phyloP scores from a whole-genome alignment of 2,329 filamentous ascomycete genomes.

The Mycosphaerella sp. region DNA sequence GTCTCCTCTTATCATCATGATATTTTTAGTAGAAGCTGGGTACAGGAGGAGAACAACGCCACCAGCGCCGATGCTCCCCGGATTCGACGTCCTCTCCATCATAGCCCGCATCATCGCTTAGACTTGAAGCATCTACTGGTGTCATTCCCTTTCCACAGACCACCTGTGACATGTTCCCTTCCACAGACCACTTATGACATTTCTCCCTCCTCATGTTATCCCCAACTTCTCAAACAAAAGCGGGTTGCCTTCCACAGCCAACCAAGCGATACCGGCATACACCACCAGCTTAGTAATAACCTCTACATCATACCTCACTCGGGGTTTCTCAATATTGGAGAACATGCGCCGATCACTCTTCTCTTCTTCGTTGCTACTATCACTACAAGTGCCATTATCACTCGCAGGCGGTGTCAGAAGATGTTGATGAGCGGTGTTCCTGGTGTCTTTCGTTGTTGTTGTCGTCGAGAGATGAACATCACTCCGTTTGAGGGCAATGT shows the following conservation, averaged over 20 bases:
- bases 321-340: slow-evolving; percentile 71
- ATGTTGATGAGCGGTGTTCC: slow-evolving; percentile 31
- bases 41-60: too few species aligned
- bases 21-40: too few species aligned
- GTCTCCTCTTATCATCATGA: too few species aligned
- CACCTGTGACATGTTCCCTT: too few species aligned
- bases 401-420: slow-evolving; percentile 32
- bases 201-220: slow-evolving; percentile 12
- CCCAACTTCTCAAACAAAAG: slow-evolving; percentile 51
- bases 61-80: too few species aligned
- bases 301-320: slow-evolving; percentile 96
- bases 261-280: slow-evolving; percentile 85
- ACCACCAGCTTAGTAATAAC: slow-evolving; percentile 95
- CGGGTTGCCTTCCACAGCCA: slow-evolving; percentile 70
- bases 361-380: slow-evolving; percentile 34
- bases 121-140: background rate
- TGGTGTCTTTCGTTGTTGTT: slow-evolving; percentile 28
- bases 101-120: too few species aligned
- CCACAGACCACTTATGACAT: too few species aligned
- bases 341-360: slow-evolving; percentile 62
- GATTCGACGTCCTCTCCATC: too few species aligned
- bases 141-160: background rate
- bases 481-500: slow-evolving; percentile 13
- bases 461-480: slow-evolving; percentile 26
- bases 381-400: slow-evolving; percentile 27